Evolutionary conservation across 257 asterid genomes (phyloP).

Genomic region (Nicotiana undulata): DNA sequence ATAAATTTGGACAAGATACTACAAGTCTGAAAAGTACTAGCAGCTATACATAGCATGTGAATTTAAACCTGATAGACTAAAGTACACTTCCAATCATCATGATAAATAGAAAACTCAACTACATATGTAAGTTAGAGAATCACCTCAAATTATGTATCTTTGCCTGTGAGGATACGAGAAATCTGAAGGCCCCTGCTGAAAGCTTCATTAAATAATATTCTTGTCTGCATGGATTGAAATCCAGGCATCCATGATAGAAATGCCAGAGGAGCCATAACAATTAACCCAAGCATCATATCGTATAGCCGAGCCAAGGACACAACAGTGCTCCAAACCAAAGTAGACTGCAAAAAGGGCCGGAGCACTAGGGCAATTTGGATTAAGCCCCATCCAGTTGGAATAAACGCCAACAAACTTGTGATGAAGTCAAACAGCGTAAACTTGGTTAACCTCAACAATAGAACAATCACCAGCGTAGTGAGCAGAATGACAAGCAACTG

Average conservation of each 20-base stretch:
- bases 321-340: conserved; percentile 79
- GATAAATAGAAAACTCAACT: neutral
- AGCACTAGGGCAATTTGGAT: conserved; percentile 86
- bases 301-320: conserved; percentile 86
- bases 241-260: conserved; percentile 95
- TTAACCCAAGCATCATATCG: conserved; percentile 74
- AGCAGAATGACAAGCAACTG: conserved; percentile 64
- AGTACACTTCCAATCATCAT: neutral
- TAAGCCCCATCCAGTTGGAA: conserved; percentile 98
- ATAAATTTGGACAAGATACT: neutral
- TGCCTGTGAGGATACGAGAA: conserved; percentile 82
- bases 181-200: conserved; percentile 95
- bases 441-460: conserved; percentile 44
- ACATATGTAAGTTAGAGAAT: neutral
- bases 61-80: neutral
- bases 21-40: neutral
- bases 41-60: neutral
- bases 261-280: conserved; percentile 87
- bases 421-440: conserved; percentile 44
- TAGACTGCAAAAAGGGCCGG: conserved; percentile 73
- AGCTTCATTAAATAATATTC: conserved; percentile 82
- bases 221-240: conserved; percentile 82
- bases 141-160: conserved; percentile 49
- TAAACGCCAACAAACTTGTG: conserved; percentile 71
- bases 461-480: conserved; percentile 37